Evolutionary conservation across 2,329 filamentous ascomycete species (phyloP).

Genomic region (Fusarium fracticaudum): DNA sequence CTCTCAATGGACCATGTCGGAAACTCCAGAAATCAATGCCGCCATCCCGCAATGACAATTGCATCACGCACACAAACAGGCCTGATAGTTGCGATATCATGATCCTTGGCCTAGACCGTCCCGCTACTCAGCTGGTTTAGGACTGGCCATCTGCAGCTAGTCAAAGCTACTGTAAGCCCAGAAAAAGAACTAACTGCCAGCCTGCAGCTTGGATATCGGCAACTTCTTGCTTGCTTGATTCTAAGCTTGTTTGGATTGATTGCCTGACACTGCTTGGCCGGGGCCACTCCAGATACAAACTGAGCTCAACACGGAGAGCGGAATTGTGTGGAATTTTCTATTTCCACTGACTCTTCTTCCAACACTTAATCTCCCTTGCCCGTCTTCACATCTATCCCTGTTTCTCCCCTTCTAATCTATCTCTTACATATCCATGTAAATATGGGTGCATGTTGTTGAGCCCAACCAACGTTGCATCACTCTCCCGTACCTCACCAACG

Average conservation of each 20-base stretch:
- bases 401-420: constrained; percentile 8
- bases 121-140: constrained; percentile 33
- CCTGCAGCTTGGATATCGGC: constrained; percentile 16
- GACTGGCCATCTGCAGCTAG: constrained; percentile 19
- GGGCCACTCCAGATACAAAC: not conserved
- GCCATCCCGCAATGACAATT: constrained; percentile 28
- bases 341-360: constrained; percentile 26
- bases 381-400: constrained; percentile 16
- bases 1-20: not conserved
- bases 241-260: constrained; percentile 20
- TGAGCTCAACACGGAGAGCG: not conserved
- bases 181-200: constrained; percentile 1
- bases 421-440: constrained; percentile 24
- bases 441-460: constrained; percentile 14
- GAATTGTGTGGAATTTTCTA: constrained; percentile 28
- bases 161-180: constrained; percentile 14
- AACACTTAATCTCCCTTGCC: constrained; percentile 5
- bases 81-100: constrained; percentile 9
- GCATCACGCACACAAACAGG: constrained; percentile 18
- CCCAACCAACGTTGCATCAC: constrained; percentile 27
- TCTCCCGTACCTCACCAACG: not conserved
- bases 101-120: constrained; percentile 20
- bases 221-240: constrained; percentile 18
- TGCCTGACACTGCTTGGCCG: constrained; percentile 26
- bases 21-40: constrained; percentile 19